Evolutionary conservation across 257 asterid species (phyloP).

Genomic region (Salvia miltiorrhiza): DNA sequence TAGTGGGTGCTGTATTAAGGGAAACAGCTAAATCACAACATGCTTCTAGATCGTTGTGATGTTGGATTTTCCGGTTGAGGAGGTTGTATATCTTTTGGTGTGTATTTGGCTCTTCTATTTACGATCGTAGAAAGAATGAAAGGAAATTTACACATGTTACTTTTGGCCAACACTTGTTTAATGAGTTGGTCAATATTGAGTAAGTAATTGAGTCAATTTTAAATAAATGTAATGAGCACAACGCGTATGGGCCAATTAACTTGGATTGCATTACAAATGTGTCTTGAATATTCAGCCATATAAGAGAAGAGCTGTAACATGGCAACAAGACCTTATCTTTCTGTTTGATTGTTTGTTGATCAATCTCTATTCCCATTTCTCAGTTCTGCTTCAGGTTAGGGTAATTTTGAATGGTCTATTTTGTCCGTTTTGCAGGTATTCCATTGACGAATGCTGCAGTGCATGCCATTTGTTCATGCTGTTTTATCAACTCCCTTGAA

Average conservation of each 20-base stretch:
- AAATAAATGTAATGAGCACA: background rate
- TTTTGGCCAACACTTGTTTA: background rate
- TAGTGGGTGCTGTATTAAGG: conserved; percentile 86
- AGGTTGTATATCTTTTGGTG: conserved; percentile 7
- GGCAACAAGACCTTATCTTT: background rate
- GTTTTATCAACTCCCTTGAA: background rate
- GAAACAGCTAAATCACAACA: conserved; percentile 90
- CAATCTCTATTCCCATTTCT: background rate
- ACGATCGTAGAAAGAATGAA: background rate
- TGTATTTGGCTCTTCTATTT: background rate
- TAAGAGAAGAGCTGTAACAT: background rate
- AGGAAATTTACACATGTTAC: background rate
- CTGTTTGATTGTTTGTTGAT: background rate
- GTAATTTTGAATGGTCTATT: conserved; percentile 6
- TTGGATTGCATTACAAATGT: background rate
- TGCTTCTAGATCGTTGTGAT: conserved; percentile 66
- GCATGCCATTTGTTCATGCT: too few species aligned
- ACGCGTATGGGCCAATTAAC: background rate
- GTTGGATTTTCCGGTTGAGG: background rate
- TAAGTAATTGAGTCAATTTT: background rate
- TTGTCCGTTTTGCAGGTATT: conserved; percentile 5
- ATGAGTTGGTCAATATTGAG: background rate
- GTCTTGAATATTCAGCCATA: background rate
- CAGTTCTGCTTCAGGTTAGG: background rate
- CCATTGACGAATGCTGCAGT: background rate